phyloP scores from a whole-genome alignment of 169 alveolate species.

The Eimeria necatrix region DNA sequence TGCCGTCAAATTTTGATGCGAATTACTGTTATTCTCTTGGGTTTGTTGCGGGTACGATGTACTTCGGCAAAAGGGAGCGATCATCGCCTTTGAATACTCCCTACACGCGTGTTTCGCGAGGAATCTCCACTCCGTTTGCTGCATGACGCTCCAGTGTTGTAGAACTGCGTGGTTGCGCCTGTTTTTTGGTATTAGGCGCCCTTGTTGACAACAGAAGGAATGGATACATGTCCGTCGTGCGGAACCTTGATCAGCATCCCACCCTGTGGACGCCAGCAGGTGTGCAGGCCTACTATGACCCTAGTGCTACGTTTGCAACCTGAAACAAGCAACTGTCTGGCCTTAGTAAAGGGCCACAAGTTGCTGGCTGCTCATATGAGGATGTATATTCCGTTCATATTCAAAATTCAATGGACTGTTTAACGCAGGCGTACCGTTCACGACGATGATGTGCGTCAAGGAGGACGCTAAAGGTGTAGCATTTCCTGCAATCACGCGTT shows the following conservation, averaged over 20 bases:
- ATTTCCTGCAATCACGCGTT: constrained; percentile 95
- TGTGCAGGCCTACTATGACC: background rate
- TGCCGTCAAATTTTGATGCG: constrained; percentile 98
- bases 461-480: constrained; percentile 88
- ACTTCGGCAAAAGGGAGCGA: background rate
- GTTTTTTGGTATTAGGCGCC: constrained; percentile 92
- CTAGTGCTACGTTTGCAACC: background rate
- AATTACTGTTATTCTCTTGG: constrained; percentile 99
- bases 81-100: constrained; percentile 58
- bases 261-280: constrained; percentile 82
- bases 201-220: constrained; percentile 91
- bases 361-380: background rate
- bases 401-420: background rate
- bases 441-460: constrained; percentile 90
- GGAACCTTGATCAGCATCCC: constrained; percentile 91
- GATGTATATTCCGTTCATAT: background rate
- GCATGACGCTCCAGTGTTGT: background rate
- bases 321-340: background rate
- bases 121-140: background rate
- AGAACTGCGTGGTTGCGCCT: background rate
- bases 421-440: constrained; percentile 90
- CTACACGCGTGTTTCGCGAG: no score
- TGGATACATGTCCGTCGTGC: constrained; percentile 97
- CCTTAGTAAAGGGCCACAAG: no score
- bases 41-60: constrained; percentile 93